Conservation (phyloP, 2,329 filamentous ascomycete species). For the Exophiala viscosa region DNA sequence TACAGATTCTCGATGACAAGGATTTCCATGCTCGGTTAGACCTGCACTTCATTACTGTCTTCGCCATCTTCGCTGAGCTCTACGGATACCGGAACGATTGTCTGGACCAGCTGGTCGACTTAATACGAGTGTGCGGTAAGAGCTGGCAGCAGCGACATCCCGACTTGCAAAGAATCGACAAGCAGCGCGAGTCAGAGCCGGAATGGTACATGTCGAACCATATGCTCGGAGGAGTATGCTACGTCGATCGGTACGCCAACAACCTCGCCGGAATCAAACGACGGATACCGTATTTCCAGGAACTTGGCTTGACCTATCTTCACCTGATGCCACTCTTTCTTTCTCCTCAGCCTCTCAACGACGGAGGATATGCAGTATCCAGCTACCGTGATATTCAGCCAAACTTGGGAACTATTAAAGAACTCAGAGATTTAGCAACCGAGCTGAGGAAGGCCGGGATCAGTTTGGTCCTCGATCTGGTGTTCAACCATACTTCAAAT, state of each 20-base stretch:
- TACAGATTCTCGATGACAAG: conserved; percentile 18
- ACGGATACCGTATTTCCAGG: conserved; percentile 26
- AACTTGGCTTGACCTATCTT: conserved; percentile 27
- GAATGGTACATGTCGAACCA: conserved; percentile 28
- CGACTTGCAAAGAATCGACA: conserved; percentile 21
- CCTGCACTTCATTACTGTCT: conserved; percentile 27
- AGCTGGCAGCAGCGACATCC: conserved; percentile 22
- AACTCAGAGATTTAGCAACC: conserved; percentile 22
- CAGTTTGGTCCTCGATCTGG: conserved; percentile 25
- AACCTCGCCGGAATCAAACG: conserved; percentile 23
- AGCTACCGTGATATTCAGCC: conserved; percentile 26
- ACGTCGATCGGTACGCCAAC: conserved; percentile 26
- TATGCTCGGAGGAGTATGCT: conserved; percentile 27
- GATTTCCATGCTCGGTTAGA: conserved; percentile 22
- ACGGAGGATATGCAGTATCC: conserved; percentile 27
- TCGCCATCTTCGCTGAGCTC: conserved; percentile 27
- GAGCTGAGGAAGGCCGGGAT: conserved; percentile 26
- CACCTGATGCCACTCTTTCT: conserved; percentile 27
- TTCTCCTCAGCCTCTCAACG: conserved; percentile 24
- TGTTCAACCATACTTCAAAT: conserved; percentile 28
- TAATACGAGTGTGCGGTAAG: conserved; percentile 25
- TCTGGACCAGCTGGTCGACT: conserved; percentile 25
- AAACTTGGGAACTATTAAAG: conserved; percentile 20
- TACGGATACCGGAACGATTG: conserved; percentile 27
- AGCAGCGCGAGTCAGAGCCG: conserved; percentile 22